These are phyloP conservation scores for Apophysomyces ossiformis DNA, from an alignment of 371 early-diverging fungal genomes.

Conservation along the genomic window DNA sequence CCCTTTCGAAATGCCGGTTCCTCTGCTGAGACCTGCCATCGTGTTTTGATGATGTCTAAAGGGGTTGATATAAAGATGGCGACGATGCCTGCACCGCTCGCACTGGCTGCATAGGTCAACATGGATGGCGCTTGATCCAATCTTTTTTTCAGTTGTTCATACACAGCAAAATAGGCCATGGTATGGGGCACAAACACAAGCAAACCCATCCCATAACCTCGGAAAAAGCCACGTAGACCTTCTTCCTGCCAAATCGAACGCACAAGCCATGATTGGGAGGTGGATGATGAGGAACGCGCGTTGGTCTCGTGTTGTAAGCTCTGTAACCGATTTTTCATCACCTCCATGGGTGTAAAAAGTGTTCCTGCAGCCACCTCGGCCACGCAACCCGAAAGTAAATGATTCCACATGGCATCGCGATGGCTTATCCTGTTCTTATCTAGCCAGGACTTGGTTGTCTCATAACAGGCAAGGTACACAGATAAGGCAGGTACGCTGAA, in stretches of 20 bases:
- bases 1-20: constrained; percentile 49
- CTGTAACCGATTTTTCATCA: constrained; percentile 75
- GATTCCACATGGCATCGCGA: constrained; percentile 23
- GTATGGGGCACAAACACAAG: constrained; percentile 69
- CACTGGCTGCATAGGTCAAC: constrained; percentile 10
- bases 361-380: constrained; percentile 59
- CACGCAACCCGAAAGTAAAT: constrained; percentile 44
- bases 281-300: background rate
- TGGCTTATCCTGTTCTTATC: constrained; percentile 1
- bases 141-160: constrained; percentile 75
- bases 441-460: constrained; percentile 51
- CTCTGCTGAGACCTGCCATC: constrained; percentile 88
- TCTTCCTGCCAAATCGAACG: constrained; percentile 48
- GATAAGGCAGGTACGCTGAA: constrained; percentile 74
- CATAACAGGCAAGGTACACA: constrained; percentile 72
- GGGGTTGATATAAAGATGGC: constrained; percentile 94
- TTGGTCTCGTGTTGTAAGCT: constrained; percentile 3
- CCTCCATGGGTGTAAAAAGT: constrained; percentile 85
- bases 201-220: constrained; percentile 70
- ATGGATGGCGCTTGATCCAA: constrained; percentile 16
- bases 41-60: constrained; percentile 95
- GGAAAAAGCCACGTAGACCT: constrained; percentile 69
- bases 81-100: constrained; percentile 55
- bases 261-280: background rate
- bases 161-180: constrained; percentile 71